Evolutionary conservation across 2,329 filamentous ascomycete species (phyloP), one percentile per base, ranked within the genome.

Genomic region (Bipolaris bicolor): DNA sequence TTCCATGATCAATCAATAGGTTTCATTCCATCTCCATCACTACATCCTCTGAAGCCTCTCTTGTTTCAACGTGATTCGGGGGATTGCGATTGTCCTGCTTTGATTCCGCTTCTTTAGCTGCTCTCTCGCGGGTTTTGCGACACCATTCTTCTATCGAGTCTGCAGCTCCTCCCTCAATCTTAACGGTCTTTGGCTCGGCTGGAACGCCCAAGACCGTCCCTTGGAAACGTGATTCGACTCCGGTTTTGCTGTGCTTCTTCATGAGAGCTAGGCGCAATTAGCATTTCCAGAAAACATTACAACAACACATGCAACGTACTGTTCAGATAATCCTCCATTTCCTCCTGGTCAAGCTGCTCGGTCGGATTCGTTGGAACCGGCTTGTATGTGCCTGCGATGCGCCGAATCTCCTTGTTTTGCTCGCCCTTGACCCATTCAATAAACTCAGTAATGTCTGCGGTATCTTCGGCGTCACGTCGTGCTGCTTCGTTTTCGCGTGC

Each of bases 191-290:
- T 55, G 88, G 84, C 64, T 96, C 91, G 47, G 84, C 84, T 43
- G 83, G 81, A 63, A 88, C 88, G 3, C 94, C 94, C 10, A 98
- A 81, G 0, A 95, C 84, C 0, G 94, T 97, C 29, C 91, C 92
- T 65, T 89, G 86, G 75, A 92, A 96, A 69, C 94, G 89, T 9
- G 89, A 88, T 70, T 96, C 92, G 69, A 96, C 92, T 61, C 90
- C 91, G 0, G 90, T 90, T 68, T 95, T 96, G 78, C 89, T 92
- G 76, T 96, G 91, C 72, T 96, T 97, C 78, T 93, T 95, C 77
- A 96, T 97, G 40, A 98, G 80, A 4, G 88, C 90, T 90, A 63
- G 48, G 24, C 16, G 24, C 29, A 24, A 59, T 68, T 52, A 69
- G 59, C 34, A 46, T 71, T 51, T 69, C 50, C 4, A 24, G 13